These are phyloP conservation scores for Fusarium albosuccineum DNA, from an alignment of 2,329 filamentous ascomycete genomes.

Conservation along the genomic window DNA sequence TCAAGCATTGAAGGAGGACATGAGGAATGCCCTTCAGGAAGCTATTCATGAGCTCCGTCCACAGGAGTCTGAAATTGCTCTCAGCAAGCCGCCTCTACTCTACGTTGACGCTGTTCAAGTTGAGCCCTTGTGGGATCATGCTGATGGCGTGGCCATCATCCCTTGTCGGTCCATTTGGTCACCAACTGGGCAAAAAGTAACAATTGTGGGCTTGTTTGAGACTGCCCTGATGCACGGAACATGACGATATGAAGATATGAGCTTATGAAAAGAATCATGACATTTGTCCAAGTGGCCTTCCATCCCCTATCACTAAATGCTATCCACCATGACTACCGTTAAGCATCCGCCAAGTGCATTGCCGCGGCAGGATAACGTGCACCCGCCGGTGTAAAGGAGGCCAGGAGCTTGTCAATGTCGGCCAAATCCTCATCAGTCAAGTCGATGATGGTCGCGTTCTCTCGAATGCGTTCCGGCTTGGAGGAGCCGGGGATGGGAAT, in stretches of 20 bases:
- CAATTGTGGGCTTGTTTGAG: conserved; percentile 51
- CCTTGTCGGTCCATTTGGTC: conserved; percentile 57
- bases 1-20: conserved; percentile 25
- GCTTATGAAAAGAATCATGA: conserved; percentile 11
- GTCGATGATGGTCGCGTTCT: conserved; percentile 68
- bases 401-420: conserved; percentile 64
- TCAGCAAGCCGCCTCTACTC: conserved; percentile 47
- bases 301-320: neutral
- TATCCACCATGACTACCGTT: neutral
- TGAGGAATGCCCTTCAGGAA: conserved; percentile 38
- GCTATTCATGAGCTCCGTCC: conserved; percentile 42
- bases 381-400: conserved; percentile 62
- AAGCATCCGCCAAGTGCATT: conserved; percentile 38
- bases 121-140: conserved; percentile 31
- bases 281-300: neutral
- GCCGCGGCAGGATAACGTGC: conserved; percentile 59
- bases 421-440: conserved; percentile 64
- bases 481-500: conserved; percentile 77
- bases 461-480: conserved; percentile 66
- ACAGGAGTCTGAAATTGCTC: conserved; percentile 4
- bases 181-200: conserved; percentile 48
- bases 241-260: conserved; percentile 31
- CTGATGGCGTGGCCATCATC: conserved; percentile 41
- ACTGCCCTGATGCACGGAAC: conserved; percentile 23
- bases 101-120: conserved; percentile 49